phyloP scores from a whole-genome alignment of 768 basidiomycete species.

The Kwoniella bestiolae region DNA sequence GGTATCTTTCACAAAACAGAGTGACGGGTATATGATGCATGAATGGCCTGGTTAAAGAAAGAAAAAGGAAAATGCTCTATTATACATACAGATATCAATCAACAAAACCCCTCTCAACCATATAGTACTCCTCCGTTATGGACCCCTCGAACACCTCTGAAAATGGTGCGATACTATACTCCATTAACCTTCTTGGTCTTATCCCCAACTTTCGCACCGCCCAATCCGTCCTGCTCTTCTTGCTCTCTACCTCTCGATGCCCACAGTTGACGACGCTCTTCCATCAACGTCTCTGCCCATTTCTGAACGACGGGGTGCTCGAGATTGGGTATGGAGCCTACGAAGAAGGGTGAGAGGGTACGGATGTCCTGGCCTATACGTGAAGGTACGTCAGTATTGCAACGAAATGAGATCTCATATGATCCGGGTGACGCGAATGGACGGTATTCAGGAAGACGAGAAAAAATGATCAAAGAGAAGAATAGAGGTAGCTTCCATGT shows the following conservation, averaged over 20 bases:
- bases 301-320: constrained; percentile 54
- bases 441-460: too few species aligned
- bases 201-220: constrained; percentile 28
- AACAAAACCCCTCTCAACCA: too few species aligned
- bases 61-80: constrained; percentile 12
- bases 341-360: constrained; percentile 52
- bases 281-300: constrained; percentile 55
- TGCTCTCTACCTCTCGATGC: constrained; percentile 45
- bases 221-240: constrained; percentile 43
- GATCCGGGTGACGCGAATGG: too few species aligned
- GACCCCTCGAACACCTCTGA: too few species aligned
- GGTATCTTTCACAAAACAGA: not conserved
- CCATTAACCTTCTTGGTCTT: constrained; percentile 15
- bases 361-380: constrained; percentile 52
- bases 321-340: constrained; percentile 52
- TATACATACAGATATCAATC: not conserved
- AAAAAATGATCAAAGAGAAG: too few species aligned
- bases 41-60: too few species aligned
- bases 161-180: constrained; percentile 3
- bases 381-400: too few species aligned
- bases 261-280: constrained; percentile 53
- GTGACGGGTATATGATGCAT: not conserved
- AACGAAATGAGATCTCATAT: too few species aligned
- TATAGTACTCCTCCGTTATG: too few species aligned
- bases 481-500: too few species aligned